Base-by-base conservation (phyloP, 78 protist species). In the Guillardia theta region DNA sequence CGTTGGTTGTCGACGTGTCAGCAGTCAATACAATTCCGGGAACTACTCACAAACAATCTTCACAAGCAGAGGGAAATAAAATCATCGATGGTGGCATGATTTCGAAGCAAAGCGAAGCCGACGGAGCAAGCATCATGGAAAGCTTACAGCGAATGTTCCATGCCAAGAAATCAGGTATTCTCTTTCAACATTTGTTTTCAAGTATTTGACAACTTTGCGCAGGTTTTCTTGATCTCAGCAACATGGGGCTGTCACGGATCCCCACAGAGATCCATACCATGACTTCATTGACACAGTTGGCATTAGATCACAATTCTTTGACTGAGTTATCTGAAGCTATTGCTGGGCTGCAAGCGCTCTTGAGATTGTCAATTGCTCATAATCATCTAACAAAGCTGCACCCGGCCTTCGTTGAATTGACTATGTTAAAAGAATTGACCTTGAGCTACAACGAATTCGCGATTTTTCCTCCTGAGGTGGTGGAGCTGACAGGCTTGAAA, bases 131-230 rank as follows among this genome's bases (percentile, higher is more conserved):
- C 83, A 43, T 70, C 27, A 70, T 70, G 83, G 83, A 70, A 43
- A 70, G 83, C 22, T 43, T 70, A 24, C 83, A 70, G 83, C 83
- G 83, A 36, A 70, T 70, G 83, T 70, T 70, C 83, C 83, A 70
- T 24, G 83, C 83, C 36, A 70, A 70, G 83, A 70, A 70, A 43
- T 22, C 36, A 36, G n/a, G n/a, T n/a, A n/a, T n/a, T n/a, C n/a
- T n/a, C n/a, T n/a, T n/a, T n/a, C n/a, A n/a, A n/a, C n/a, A n/a
- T n/a, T n/a, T n/a, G n/a, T n/a, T n/a, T n/a, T n/a, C n/a, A n/a
- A n/a, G n/a, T n/a, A n/a, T n/a, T n/a, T n/a, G n/a, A n/a, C n/a
- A n/a, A n/a, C n/a, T n/a, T n/a, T n/a, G n/a, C n/a, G n/a, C n/a
- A n/a, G 83, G 83, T 22, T 70, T 44, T 6, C 53, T 78, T 18